Base-by-base conservation (phyloP, 768 basidiomycete species). In the Tubosaeta brunneosetosa region DNA sequence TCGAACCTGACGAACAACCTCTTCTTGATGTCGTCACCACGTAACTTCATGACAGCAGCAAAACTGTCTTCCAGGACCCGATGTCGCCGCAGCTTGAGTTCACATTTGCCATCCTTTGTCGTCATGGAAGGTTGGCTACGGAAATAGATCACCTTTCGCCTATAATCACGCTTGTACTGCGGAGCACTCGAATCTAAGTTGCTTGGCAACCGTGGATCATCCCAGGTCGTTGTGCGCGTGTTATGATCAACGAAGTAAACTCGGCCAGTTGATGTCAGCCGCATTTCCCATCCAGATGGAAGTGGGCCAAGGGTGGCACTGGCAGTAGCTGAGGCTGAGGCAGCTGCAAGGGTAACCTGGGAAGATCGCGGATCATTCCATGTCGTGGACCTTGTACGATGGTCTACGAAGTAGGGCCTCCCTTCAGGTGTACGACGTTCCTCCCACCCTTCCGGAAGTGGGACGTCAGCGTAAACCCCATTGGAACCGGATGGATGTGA, bases 241-340 rank as follows among this genome's bases (percentile, higher is more conserved):
- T 87, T 94, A 71, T 95, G 93, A 66, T 94, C 93, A 13, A 94
- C 92, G 60, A 93, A 95, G 71, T 95, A 95, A 16, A 94, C 86
- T 32, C 91, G 79, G 8, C 80, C 80, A 0, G 88, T 91, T 1
- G 86, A 85, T 1, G 93, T 94, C 48, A 94, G 70, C 17, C 93
- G 80, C 93, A 94, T 94, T 72, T 95, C 93, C 92, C 92, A 95
- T 54, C 92, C 93, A 42, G 85, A 88, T 6, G 93, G 93, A 34
- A 95, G 76, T 7, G 88, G 83, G 0, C 93, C 92, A 16, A 92
- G 80, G 57, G 86, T 75, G 56, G 83, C 69, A 51, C 74, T 80
- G 59, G 82, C 68, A 50, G 77, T 61, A 66, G 73, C 53, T 63
- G 73, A 58, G 61, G 74, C 52, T 60, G 65, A 71, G 50, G 74